Evolutionary conservation across 2,329 filamentous ascomycete species (phyloP).

Genomic region (Neodidymelliopsis sp.): DNA sequence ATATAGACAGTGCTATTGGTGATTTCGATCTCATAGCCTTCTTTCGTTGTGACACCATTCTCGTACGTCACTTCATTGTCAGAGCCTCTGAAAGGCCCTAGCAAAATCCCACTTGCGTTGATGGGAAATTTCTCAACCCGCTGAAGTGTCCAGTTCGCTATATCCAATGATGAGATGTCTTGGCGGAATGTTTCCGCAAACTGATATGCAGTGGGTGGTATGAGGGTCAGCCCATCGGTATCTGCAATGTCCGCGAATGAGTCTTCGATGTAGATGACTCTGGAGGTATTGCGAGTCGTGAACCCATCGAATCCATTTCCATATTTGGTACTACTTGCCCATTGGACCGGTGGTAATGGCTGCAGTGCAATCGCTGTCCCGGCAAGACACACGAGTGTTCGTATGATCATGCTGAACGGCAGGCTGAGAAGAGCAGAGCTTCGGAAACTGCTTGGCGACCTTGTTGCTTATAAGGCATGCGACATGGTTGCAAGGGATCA

Average conservation of each 20-base stretch:
- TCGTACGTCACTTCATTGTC: conserved; percentile 54
- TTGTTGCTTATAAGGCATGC: conserved; percentile 6
- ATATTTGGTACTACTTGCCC: conserved; percentile 21
- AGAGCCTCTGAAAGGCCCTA: conserved; percentile 46
- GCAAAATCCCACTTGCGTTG: conserved; percentile 51
- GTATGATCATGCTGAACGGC: conserved; percentile 22
- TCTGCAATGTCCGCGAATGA: conserved; percentile 53
- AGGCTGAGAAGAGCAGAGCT: not conserved
- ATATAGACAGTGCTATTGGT: conserved; percentile 46
- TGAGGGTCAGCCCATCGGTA: conserved; percentile 57
- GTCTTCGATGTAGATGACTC: conserved; percentile 53
- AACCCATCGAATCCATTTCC: conserved; percentile 28
- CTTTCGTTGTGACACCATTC: conserved; percentile 56
- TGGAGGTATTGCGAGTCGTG: conserved; percentile 26
- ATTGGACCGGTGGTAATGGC: conserved; percentile 50
- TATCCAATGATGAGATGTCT: conserved; percentile 55
- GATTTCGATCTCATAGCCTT: conserved; percentile 59
- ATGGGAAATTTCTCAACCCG: conserved; percentile 46
- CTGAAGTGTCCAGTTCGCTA: conserved; percentile 52
- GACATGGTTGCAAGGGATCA: conserved; percentile 8
- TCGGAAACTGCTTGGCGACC: not conserved
- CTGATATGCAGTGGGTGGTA: conserved; percentile 59
- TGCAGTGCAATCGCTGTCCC: conserved; percentile 46
- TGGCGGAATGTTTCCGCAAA: conserved; percentile 58
- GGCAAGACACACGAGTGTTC: conserved; percentile 15